Percentiles rank a stretch among this genome's conserved stretches.
Conservation (phyloP, 2,329 filamentous ascomycete species). For the Ophiostoma himal-ulmi region DNA sequence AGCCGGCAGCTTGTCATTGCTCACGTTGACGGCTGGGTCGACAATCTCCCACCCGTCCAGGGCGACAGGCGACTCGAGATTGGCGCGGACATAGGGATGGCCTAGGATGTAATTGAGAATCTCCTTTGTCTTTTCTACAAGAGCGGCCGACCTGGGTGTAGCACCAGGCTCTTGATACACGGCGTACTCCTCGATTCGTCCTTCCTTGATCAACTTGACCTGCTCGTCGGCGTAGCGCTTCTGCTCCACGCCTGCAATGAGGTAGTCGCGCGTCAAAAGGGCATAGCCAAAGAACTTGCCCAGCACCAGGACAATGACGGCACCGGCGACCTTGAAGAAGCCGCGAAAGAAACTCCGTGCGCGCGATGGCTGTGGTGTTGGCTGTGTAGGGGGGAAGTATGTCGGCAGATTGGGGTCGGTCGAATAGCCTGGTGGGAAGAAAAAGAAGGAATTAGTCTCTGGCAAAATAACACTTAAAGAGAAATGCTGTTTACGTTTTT, state of each 20-base stretch:
- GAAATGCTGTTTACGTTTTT: not conserved
- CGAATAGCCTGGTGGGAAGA: not conserved
- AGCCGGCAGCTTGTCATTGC: constrained; percentile 44
- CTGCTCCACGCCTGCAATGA: not conserved
- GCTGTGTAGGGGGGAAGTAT: not conserved
- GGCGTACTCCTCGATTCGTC: not conserved
- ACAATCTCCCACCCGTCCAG: constrained; percentile 4
- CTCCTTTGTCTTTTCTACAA: not conserved
- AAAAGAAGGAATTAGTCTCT: not conserved
- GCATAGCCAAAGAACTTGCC: not conserved
- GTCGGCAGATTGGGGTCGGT: constrained; percentile 4
- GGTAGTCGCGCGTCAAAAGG: not conserved
- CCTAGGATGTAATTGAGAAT: constrained; percentile 6
- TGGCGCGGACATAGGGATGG: constrained; percentile 5
- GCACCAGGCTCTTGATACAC: not conserved
- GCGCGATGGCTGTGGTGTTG: not conserved
- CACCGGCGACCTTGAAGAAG: not conserved
- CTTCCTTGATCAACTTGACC: not conserved
- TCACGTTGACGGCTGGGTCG: not conserved
- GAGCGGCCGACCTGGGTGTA: not conserved
- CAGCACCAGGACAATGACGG: not conserved
- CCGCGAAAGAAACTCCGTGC: not conserved
- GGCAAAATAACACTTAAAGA: not conserved
- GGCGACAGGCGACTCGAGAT: not conserved
- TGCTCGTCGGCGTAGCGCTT: constrained; percentile 2